These are phyloP conservation scores for Globisporangium recalcitrans DNA, from an alignment of 352 stramenopile genomes.

Conservation along the genomic window DNA sequence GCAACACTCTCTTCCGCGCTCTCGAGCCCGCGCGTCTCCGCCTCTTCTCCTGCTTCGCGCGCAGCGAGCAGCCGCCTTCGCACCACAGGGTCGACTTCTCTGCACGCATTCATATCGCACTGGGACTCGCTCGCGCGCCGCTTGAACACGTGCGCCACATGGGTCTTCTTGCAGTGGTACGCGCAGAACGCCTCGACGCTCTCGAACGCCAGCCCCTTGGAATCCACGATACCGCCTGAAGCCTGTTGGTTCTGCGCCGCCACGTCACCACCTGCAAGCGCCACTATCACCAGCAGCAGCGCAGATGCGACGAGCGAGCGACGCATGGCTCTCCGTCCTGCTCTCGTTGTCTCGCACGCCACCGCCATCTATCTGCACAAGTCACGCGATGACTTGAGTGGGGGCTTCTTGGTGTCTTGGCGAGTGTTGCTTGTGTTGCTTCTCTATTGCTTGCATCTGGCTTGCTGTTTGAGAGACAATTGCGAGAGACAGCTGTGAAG, in stretches of 20 bases:
- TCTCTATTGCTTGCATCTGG: neutral
- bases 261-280: neutral
- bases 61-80: neutral
- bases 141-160: constrained; percentile 16
- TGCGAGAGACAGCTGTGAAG: too few relatives aligned
- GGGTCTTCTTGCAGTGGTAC: constrained; percentile 45
- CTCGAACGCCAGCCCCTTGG: constrained; percentile 38
- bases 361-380: neutral
- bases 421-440: neutral
- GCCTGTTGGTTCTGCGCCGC: neutral
- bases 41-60: neutral
- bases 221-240: constrained; percentile 26
- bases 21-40: constrained; percentile 18
- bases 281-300: neutral
- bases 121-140: constrained; percentile 14
- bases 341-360: neutral
- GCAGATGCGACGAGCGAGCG: neutral
- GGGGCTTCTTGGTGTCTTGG: neutral
- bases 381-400: neutral
- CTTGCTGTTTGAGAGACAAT: too few relatives aligned
- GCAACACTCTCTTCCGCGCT: constrained; percentile 13
- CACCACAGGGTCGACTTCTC: constrained; percentile 3
- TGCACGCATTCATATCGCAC: constrained; percentile 9
- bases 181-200: constrained; percentile 41
- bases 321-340: neutral